Evolutionary conservation across 2,329 filamentous ascomycete species (phyloP), one percentile per base, ranked within the genome.

Genomic region (Claviceps purpurea): DNA sequence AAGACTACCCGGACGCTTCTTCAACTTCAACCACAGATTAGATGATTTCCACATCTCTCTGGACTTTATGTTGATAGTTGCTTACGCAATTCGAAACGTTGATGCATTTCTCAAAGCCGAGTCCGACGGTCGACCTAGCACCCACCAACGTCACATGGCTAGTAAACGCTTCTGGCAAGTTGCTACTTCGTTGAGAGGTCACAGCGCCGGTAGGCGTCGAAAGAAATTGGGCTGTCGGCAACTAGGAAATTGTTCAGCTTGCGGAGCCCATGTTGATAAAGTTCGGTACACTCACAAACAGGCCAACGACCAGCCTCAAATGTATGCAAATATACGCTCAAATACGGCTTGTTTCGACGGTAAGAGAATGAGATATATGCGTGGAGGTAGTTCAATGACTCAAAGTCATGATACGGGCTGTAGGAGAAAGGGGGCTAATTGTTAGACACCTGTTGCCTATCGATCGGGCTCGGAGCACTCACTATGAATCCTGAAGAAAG

Each of bases 321-420:
- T 8, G 49, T 37, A 14, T 50, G 49, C n/a, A 50, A n/a, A 11
- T 50, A 50, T 11, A 39, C 49, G 20, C 49, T 44, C 11, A 50
- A 10, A 24, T 50, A 50, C n/a, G 41, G 49, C 30, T 50, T 50
- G n/a, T 50, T 37, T 1, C 13, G 11, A 11, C 41, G 24, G 41
- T 50, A 50, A 4, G 49, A 50, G n/a, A 50, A 50, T 0, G 49
- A 44, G 4, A 50, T 24, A 2, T 16, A 50, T 24, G 49, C 13
- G 13, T 50, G 49, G 2, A 50, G 40, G 20, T 44, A 38, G 18
- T 44, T 50, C 8, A 44, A 11, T 10, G 40, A 22, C 24, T 50
- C 26, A 20, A 37, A 30, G 26, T 50, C 26, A 37, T 43, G 1
- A 10, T 50, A 16, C 16, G 49, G 49, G 13, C 49, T 50, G 26